Evolutionary conservation across 257 asterid genomes (phyloP).

Genomic region (Voacanga thouarsii): DNA sequence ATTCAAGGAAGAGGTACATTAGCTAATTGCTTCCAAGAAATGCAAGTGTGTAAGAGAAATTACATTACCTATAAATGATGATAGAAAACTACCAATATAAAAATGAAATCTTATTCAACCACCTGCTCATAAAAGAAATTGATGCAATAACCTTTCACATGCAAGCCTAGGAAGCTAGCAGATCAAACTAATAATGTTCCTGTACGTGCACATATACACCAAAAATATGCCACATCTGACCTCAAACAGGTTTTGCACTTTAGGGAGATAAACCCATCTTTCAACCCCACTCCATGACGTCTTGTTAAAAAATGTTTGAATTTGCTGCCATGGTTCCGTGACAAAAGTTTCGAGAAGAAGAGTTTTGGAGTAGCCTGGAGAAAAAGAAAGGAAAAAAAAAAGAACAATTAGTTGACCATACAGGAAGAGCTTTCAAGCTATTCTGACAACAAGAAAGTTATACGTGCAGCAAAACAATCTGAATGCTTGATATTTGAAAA

Average conservation of each 20-base stretch:
- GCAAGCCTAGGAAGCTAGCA: not conserved
- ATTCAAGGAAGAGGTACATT: too few relatives aligned
- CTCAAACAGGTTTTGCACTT: slow-evolving; percentile 18
- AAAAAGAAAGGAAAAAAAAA: too few relatives aligned
- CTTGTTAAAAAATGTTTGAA: not conserved
- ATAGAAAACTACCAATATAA: too few relatives aligned
- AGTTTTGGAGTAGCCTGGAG: slow-evolving; percentile 11
- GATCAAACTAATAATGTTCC: not conserved
- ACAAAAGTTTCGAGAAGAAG: not conserved
- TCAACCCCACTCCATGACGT: not conserved
- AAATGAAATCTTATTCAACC: not conserved
- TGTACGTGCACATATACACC: not conserved
- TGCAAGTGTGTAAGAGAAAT: not conserved
- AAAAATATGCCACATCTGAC: not conserved
- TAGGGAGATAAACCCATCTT: slow-evolving; percentile 17
- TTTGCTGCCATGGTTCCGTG: not conserved
- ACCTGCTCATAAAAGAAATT: too few relatives aligned
- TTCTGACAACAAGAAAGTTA: not conserved
- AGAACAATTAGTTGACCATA: not conserved
- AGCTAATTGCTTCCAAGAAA: not conserved
- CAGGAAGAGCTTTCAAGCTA: not conserved
- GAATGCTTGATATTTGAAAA: not conserved
- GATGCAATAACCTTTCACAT: not conserved
- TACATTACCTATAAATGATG: too few relatives aligned
- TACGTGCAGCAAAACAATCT: not conserved